These are phyloP conservation scores for Aureobasidium sp. DNA, from an alignment of 2,329 filamentous ascomycete genomes.

Conservation along the genomic window DNA sequence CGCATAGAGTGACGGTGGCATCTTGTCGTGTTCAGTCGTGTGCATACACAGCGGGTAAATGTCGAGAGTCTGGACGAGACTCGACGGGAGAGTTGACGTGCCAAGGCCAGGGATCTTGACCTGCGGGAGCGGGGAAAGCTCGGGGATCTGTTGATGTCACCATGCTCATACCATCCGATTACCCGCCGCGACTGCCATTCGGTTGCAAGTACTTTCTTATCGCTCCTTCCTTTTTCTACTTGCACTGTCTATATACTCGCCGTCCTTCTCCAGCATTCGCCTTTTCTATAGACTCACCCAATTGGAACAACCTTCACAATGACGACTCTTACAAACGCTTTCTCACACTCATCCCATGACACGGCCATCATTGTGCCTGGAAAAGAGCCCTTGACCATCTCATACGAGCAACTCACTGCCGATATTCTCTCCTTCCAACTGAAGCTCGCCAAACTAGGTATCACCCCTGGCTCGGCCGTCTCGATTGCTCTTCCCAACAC, in stretches of 20 bases:
- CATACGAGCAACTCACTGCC: slow-evolving; percentile 57
- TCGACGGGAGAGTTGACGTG: neutral
- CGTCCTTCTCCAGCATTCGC: neutral
- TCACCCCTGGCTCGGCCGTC: slow-evolving; percentile 60
- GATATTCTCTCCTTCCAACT: slow-evolving; percentile 65
- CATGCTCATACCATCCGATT: neutral
- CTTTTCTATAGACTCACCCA: neutral
- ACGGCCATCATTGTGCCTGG: slow-evolving; percentile 67
- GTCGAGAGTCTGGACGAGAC: neutral
- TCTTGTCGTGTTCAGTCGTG: neutral
- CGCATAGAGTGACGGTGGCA: slow-evolving; percentile 62
- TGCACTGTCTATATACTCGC: neutral
- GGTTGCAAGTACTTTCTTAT: neutral
- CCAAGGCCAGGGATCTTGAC: neutral
- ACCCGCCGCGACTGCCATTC: neutral
- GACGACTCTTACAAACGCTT: slow-evolving; percentile 50
- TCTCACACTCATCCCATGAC: slow-evolving; percentile 41
- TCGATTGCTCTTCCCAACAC: slow-evolving; percentile 79
- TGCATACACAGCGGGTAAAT: neutral
- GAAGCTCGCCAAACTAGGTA: slow-evolving; percentile 67
- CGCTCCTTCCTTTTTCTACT: neutral
- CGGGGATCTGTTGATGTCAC: neutral
- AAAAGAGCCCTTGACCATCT: slow-evolving; percentile 56
- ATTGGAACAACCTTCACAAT: slow-evolving; percentile 24
- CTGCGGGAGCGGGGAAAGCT: slow-evolving; percentile 3